phyloP scores from a whole-genome alignment of 495 filamentous ascomycete species.

The Hypoxylon crocopeplum region DNA sequence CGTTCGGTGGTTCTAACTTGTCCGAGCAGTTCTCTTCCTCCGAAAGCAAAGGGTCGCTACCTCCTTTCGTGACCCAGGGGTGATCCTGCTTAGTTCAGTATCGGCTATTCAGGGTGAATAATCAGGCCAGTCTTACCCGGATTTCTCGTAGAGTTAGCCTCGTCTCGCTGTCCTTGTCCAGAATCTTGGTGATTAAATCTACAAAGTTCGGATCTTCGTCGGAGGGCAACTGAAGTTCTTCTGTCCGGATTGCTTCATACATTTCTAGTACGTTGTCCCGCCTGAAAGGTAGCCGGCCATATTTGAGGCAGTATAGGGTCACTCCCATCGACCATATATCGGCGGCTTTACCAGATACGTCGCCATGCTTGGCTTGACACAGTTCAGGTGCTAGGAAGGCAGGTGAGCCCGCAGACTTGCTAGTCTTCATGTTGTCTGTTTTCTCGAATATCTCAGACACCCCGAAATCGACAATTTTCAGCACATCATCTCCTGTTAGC shows the following conservation, averaged over 20 bases:
- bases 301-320: slow-evolving; percentile 89
- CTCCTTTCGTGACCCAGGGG: slow-evolving; percentile 89
- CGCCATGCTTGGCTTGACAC: slow-evolving; percentile 86
- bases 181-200: slow-evolving; percentile 69
- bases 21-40: slow-evolving; percentile 86
- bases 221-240: slow-evolving; percentile 59
- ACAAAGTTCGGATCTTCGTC: slow-evolving; percentile 67
- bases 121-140: slow-evolving; percentile 61
- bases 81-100: slow-evolving; percentile 67
- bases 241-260: slow-evolving; percentile 83
- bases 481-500: slow-evolving; percentile 84
- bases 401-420: slow-evolving; percentile 92
- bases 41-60: slow-evolving; percentile 79
- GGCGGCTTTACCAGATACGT: slow-evolving; percentile 85
- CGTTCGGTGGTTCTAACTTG: slow-evolving; percentile 78
- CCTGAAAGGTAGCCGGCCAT: slow-evolving; percentile 86
- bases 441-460: slow-evolving; percentile 99
- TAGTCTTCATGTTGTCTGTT: slow-evolving; percentile 84
- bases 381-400: slow-evolving; percentile 95
- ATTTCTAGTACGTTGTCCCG: slow-evolving; percentile 79
- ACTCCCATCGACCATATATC: slow-evolving; percentile 99
- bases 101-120: slow-evolving; percentile 3
- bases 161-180: slow-evolving; percentile 79
- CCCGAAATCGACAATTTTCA: slow-evolving; percentile 98
- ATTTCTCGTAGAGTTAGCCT: slow-evolving; percentile 83